Base-by-base conservation (phyloP, 352 stramenopile species). In the Saprolegnia diclina region DNA sequence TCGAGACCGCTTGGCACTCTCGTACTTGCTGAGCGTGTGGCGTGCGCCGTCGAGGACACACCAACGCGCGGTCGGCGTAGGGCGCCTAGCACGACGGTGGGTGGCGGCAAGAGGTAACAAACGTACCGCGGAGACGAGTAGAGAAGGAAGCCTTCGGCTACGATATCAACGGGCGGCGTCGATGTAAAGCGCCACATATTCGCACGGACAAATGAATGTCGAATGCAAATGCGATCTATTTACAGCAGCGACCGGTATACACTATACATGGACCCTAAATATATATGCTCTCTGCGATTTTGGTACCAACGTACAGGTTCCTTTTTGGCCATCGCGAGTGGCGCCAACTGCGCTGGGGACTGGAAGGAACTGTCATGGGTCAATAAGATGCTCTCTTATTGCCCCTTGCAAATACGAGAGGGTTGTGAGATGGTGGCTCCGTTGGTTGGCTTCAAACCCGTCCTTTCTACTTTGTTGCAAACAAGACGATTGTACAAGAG, bases 11-110 rank as follows among this genome's bases (percentile, higher is more conserved):
- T 77, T 68, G 19, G 67, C 71, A 5, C 57, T 48, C 26, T 71
- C 72, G 56, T 81, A 89, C 46, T 89, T 90, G 35, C 87, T 48
- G 5, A 90, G 59, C n/a, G 74, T 73, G 7, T 67, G 64, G 13
- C 76, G 76, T 18, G 74, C 37, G 11, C 59, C 67, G 65, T 92
- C 78, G 21, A 92, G 71, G 10, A 84, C 64, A 73, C 90, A 92
- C 80, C 82, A 90, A 5, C 82, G 79, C 64, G 57, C 22, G 9
- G 42, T n/a, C 57, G 38, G n/a, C 5, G 37, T 26, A 42, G 52
- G 40, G 6, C 40, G 26, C 29, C n/a, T 13, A 40, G 52, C 18
- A 5, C 24, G n/a, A 1, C 48, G 4, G 10, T 18, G 11, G 26
- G 5, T 3, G 10, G 35, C 32, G 6, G 42, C 11, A 48, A 3